phyloP scores from a whole-genome alignment of 768 basidiomycete genomes.

The Porpolomopsis calyptriformis region DNA sequence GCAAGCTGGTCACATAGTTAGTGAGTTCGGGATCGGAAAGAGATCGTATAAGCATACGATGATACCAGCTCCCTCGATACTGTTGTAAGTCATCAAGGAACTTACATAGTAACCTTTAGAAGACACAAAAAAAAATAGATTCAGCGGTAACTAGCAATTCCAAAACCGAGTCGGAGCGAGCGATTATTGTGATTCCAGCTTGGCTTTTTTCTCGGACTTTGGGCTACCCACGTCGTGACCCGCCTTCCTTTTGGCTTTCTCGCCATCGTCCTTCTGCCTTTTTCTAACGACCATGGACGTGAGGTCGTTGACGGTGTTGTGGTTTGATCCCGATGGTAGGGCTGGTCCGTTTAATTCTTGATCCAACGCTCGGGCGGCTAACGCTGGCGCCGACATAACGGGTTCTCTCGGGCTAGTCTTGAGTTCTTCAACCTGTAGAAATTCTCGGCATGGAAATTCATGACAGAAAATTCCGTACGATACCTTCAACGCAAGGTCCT shows the following conservation, averaged over 20 bases:
- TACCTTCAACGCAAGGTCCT: constrained; percentile 81
- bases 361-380: constrained; percentile 63
- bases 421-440: constrained; percentile 76
- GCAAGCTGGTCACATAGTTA: constrained; percentile 69
- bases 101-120: neutral
- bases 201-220: constrained; percentile 54
- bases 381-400: constrained; percentile 50
- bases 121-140: too few species aligned
- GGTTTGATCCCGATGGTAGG: constrained; percentile 24
- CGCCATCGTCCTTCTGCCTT: constrained; percentile 49
- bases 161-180: too few species aligned
- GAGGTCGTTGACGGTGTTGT: constrained; percentile 62
- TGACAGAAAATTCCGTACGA: constrained; percentile 4
- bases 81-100: constrained; percentile 25
- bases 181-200: too few species aligned
- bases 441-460: neutral
- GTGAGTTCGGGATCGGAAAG: constrained; percentile 74
- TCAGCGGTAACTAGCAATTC: too few species aligned
- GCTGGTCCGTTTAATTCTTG: constrained; percentile 47
- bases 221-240: constrained; percentile 43
- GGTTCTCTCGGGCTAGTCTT: constrained; percentile 66
- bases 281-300: constrained; percentile 84
- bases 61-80: constrained; percentile 34
- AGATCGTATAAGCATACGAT: constrained; percentile 60
- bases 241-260: constrained; percentile 57